Base-by-base conservation (phyloP, 306 rosid species). In the Lotus japonicus region DNA sequence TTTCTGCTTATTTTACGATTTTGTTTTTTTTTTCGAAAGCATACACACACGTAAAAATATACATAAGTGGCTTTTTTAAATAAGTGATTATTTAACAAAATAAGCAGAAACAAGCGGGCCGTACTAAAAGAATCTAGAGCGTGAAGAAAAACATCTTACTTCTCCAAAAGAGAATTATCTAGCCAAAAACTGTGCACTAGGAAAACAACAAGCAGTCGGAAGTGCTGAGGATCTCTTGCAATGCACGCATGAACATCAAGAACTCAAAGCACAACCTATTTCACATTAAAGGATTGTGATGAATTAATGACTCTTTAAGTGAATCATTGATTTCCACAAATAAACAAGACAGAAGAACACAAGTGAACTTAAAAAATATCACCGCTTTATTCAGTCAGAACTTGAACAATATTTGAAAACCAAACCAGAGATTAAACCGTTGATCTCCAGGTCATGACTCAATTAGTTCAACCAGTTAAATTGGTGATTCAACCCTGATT, bases 241-340 rank as follows among this genome's bases (percentile, higher is more conserved):
- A 94, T 94, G 86, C 95, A 84, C 9, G 99, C 97, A 81, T 88
- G 97, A 82, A 94, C 86, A 58, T 94, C 96, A 17, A 94, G 96
- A 79, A 88, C 99, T 70, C 90, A 87, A 58, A 94, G 97, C 74
- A 94, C 99, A 66, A 94, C 99, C 99, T 94, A 71, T 52, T 64
- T 49, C 71, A 55, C 33, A 52, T 68, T 44, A 50, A 41, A 64
- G 11, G 66, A 60, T 14, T 23, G 49, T 70, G 44, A 66, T 19
- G 45, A 70, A 60, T 78, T 60, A 70, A 51, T 46, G 23, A 46
- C 9, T 39, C 52, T 35, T 59, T 72, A 63, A 35, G 66, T 45
- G 59, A 39, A 58, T 9, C 28, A 7, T 33, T 56, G 36, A 52
- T 45, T 45, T 73, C 66, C 58, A 35, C 16, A 54, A 57, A 43